Evolutionary conservation across 257 asterid genomes (phyloP).

Genomic region (Leonotis leonurus): DNA sequence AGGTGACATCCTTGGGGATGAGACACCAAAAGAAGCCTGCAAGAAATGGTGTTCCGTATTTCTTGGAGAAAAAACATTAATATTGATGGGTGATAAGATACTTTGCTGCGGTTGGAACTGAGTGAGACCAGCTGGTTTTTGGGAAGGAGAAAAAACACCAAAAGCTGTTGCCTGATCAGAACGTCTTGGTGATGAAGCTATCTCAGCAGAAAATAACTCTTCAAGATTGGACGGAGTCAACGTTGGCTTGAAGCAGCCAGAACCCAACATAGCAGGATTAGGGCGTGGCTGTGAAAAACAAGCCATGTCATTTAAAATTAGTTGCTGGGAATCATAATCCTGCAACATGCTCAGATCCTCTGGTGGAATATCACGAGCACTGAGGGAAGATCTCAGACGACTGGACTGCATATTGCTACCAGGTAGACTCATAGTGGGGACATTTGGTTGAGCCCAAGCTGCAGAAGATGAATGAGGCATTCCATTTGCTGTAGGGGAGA

Average conservation of each 20-base stretch:
- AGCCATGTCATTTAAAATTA: constrained; percentile 53
- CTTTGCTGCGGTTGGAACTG: constrained; percentile 76
- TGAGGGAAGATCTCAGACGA: constrained; percentile 81
- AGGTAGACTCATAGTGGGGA: constrained; percentile 75
- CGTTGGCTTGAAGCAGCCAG: constrained; percentile 44
- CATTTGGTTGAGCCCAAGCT: constrained; percentile 74
- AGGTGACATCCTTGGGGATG: constrained; percentile 87
- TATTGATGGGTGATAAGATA: constrained; percentile 63
- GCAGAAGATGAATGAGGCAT: constrained; percentile 46
- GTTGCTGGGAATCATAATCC: constrained; percentile 64
- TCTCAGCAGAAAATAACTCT: constrained; percentile 76
- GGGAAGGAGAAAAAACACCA: constrained; percentile 74
- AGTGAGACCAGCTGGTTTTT: constrained; percentile 52
- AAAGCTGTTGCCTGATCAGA: constrained; percentile 57
- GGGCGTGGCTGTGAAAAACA: constrained; percentile 50
- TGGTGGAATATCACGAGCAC: constrained; percentile 76
- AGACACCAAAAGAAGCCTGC: constrained; percentile 68
- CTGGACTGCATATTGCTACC: constrained; percentile 91
- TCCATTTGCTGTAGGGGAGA: constrained; percentile 74
- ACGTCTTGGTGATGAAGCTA: constrained; percentile 61
- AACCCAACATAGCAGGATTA: constrained; percentile 41
- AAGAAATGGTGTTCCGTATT: constrained; percentile 59
- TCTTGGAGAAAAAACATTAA: constrained; percentile 66
- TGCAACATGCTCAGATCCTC: constrained; percentile 38
- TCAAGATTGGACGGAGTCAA: constrained; percentile 86